Base-by-base conservation (phyloP, 2,329 filamentous ascomycete genomes). In the Fonsecaea pedrosoi region DNA sequence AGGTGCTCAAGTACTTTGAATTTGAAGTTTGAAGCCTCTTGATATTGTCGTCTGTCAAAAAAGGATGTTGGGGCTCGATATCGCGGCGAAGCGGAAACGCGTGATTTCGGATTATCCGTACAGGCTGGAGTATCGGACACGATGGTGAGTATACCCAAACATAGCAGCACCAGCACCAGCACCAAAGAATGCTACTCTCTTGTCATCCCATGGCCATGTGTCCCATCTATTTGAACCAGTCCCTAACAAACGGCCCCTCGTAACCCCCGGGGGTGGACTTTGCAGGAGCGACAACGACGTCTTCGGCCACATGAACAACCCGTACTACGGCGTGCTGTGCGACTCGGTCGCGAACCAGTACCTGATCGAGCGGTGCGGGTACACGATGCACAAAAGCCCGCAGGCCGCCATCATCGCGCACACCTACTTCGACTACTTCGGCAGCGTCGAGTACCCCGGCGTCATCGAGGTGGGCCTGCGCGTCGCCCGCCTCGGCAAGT, bases 301-400 rank as follows among this genome's bases (percentile, higher is more conserved):
- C 91, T 97, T 95, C 78, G 86, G 92, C 68, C 94, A 98, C 77
- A 88, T 96, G 84, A 97, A 97, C 81, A 97, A 96, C 76, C 91
- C 89, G 48, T 85, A 95, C 62, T 97, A 97, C 79, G 91, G 91
- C 74, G 90, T 91, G 69, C 84, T 96, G 64, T 95, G 96, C 78
- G 94, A 98, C 81, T 94, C 92, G 1, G 87, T 96, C 66, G 88
- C 96, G 76, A 98, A 97, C 78, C 86, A 90, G 57, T 98, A 95
- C 78, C 86, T 98, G 18, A 92, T 96, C 68, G 83, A 89, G 61
- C 83, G 91, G 74, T 96, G 92, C 78, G 86, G 85, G 10, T 86
- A 96, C 62, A 80, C 90, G 70, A 94, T 92, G 4, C 85, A 86
- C 8, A 86, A 85, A 4, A 90, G 90, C 2, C 76, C 86, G 2